Conservation (phyloP, 2,329 filamentous ascomycete genomes). For the Akanthomyces dipterigenus region DNA sequence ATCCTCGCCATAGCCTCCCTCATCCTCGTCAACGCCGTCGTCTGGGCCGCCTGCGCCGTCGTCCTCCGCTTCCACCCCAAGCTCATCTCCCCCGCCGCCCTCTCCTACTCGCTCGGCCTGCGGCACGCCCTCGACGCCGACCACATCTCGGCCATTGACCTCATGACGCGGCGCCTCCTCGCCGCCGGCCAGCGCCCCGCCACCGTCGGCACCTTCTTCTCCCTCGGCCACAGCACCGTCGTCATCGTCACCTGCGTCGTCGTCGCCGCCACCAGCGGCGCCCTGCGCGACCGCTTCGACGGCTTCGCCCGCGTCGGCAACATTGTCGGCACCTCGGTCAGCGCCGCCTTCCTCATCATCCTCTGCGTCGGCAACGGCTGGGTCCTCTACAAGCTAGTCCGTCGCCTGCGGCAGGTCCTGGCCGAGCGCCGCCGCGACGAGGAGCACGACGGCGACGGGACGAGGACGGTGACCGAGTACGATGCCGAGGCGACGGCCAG, state of each 20-base stretch:
- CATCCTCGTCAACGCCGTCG: constrained; percentile 41
- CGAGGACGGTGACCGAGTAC: constrained; percentile 19
- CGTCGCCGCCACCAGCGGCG: constrained; percentile 83
- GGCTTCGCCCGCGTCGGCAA: constrained; percentile 74
- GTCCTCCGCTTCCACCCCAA: constrained; percentile 47
- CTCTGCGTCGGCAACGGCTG: constrained; percentile 79
- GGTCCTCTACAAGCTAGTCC: constrained; percentile 73
- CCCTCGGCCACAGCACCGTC: constrained; percentile 86
- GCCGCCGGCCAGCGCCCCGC: constrained; percentile 80
- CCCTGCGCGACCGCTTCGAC: constrained; percentile 73
- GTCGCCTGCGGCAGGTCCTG: constrained; percentile 59
- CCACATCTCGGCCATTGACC: constrained; percentile 78
- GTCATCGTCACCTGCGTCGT: constrained; percentile 86
- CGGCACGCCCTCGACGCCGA: constrained; percentile 97
- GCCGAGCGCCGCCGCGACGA: constrained; percentile 19
- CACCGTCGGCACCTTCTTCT: constrained; percentile 92
- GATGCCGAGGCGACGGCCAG: constrained; percentile 25
- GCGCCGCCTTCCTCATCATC: constrained; percentile 73
- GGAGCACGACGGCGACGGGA: constrained; percentile 22
- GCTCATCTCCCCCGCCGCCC: constrained; percentile 71
- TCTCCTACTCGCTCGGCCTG: constrained; percentile 83
- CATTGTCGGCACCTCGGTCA: constrained; percentile 84
- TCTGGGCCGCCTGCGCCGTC: constrained; percentile 49
- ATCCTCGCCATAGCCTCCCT: constrained; percentile 46
- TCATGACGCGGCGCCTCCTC: constrained; percentile 86